Base-by-base conservation (phyloP, 495 filamentous ascomycete genomes). In the Penicillium arizonense region DNA sequence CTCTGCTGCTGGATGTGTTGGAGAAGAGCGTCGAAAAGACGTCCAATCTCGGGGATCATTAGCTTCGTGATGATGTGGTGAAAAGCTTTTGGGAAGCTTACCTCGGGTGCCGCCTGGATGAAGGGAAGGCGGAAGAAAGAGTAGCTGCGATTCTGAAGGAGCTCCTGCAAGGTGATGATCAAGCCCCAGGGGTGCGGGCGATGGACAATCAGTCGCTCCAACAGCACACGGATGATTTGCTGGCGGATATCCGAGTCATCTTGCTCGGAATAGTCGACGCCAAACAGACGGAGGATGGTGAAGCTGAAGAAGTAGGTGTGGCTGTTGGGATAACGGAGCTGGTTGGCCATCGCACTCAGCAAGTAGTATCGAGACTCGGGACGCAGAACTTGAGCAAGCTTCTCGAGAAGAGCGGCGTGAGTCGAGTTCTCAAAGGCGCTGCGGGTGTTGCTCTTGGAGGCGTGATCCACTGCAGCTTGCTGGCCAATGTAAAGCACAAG, bases 181-280 rank as follows among this genome's bases (percentile, higher is more conserved):
- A 97, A 70, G 13, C 94, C 94, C 94, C 94, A 99, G 12, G 94
- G 92, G 67, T 97, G 95, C 28, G 94, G 94, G 65, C 92, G 90
- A 67, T 89, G 90, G 14, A 91, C 90, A 44, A 93, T 83, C 43
- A 96, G 71, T 35, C 94, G 81, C 75, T 99, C 94, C 5, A 97
- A 69, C 38, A 97, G 72, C 38, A 97, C 84, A 21, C 91, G 83
- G 38, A 89, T 88, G 55, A 97, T 89, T 67, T 95, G 89, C 70
- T 97, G 86, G 26, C 91, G 87, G 44, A 96, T 85, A 48, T 94
- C 89, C 2, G 79, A 80, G 62, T 90, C 87, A 61, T 91, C 86
- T 30, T 86, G 82, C 64, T 95, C 90, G 40, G 82, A 79, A 44
- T 85, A 73, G 59, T 92, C 86, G 52, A 82, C 80, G 12, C 88